Conservation (phyloP, 352 stramenopile genomes). For the Phytophthora fragariae region DNA sequence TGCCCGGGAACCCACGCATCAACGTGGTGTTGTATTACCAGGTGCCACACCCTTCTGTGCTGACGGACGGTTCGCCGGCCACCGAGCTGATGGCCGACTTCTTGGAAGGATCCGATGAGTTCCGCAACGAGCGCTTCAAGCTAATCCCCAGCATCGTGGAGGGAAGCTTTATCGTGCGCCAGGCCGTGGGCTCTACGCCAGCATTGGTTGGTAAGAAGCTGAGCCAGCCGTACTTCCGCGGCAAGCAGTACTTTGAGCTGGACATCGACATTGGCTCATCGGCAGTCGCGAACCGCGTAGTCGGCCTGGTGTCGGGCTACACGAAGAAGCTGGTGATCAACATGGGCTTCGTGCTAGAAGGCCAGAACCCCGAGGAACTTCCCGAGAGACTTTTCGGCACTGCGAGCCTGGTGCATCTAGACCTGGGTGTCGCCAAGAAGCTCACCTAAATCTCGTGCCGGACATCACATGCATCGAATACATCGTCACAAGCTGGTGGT, state of each 20-base stretch:
- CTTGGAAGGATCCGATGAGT: conserved; percentile 76
- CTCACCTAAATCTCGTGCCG: conserved; percentile 25
- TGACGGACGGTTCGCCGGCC: conserved; percentile 67
- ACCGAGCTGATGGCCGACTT: conserved; percentile 81
- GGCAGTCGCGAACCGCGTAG: conserved; percentile 78
- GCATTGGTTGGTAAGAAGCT: conserved; percentile 84
- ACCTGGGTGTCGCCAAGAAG: conserved; percentile 57
- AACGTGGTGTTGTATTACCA: conserved; percentile 82
- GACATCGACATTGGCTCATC: conserved; percentile 80
- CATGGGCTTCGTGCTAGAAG: conserved; percentile 82
- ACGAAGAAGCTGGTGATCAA: conserved; percentile 87
- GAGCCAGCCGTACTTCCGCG: conserved; percentile 64
- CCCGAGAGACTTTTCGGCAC: conserved; percentile 77
- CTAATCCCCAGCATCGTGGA: conserved; percentile 85
- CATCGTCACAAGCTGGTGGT: too few relatives aligned
- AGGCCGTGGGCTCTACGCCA: conserved; percentile 76
- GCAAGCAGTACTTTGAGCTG: conserved; percentile 80
- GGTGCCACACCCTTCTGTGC: conserved; percentile 51
- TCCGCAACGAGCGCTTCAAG: conserved; percentile 85
- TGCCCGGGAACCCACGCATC: conserved; percentile 67
- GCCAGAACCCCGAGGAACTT: conserved; percentile 67
- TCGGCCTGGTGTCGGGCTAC: conserved; percentile 73
- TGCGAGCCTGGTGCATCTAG: conserved; percentile 68
- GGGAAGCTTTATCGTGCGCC: conserved; percentile 81
- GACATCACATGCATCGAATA: too few relatives aligned